A percentile compares a stretch with the other conserved stretches of the same genome.
These are phyloP conservation scores for Cordia subcordata DNA, from an alignment of 257 asterid genomes.

Conservation along the genomic window DNA sequence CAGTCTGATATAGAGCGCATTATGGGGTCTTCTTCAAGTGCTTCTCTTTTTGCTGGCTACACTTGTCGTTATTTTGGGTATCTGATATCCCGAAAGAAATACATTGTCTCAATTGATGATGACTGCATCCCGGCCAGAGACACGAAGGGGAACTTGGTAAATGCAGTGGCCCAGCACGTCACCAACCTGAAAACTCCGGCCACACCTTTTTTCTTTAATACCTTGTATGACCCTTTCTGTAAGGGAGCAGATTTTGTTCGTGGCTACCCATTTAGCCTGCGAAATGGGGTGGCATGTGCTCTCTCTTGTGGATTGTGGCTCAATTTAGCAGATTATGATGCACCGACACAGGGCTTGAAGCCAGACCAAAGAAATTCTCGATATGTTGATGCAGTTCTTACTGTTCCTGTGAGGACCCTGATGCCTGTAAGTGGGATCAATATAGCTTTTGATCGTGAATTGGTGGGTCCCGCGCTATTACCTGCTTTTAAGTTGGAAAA, in stretches of 20 bases:
- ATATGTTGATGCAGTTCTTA: slow-evolving; percentile 84
- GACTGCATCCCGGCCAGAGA: slow-evolving; percentile 80
- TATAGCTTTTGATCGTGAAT: slow-evolving; percentile 58
- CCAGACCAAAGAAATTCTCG: slow-evolving; percentile 51
- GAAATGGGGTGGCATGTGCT: slow-evolving; percentile 81
- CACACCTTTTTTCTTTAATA: slow-evolving; percentile 90
- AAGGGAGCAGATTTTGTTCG: slow-evolving; percentile 89
- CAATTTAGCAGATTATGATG: slow-evolving; percentile 81
- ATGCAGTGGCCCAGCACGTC: slow-evolving; percentile 67
- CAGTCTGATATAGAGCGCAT: slow-evolving; percentile 61
- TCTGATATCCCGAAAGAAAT: slow-evolving; percentile 67
- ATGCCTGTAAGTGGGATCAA: slow-evolving; percentile 86
- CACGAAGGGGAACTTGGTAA: slow-evolving; percentile 32
- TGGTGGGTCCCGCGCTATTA: slow-evolving; percentile 74
- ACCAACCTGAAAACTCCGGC: slow-evolving; percentile 76
- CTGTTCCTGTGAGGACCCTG: slow-evolving; percentile 63
- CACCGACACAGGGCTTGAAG: slow-evolving; percentile 91
- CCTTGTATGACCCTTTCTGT: slow-evolving; percentile 74
- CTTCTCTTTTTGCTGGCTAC: slow-evolving; percentile 66
- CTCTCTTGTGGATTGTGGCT: slow-evolving; percentile 93
- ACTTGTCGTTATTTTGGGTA: slow-evolving; percentile 91
- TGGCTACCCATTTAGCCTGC: slow-evolving; percentile 91
- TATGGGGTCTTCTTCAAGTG: slow-evolving; percentile 42
- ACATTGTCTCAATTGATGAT: slow-evolving; percentile 70
- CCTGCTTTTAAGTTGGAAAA: slow-evolving; percentile 74